A percentile compares a stretch with the other conserved stretches of the same genome.
phyloP scores from a whole-genome alignment of 805 yeast genomes.

The Metschnikowia anglica region DNA sequence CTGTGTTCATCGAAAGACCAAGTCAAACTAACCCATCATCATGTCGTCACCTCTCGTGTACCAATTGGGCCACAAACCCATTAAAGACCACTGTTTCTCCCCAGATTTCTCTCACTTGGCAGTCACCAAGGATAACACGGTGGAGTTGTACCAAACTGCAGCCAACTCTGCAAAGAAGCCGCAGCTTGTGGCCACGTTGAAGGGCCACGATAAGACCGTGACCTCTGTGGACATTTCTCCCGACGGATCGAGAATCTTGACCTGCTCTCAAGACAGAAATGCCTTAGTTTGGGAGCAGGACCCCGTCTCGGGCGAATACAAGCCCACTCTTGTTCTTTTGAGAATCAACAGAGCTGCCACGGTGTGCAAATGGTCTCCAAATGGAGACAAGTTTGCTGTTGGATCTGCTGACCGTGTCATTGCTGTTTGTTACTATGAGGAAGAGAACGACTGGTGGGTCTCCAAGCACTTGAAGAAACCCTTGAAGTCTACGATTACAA shows the following conservation, averaged over 20 bases:
- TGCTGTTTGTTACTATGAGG: conserved; percentile 95
- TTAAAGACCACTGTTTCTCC: conserved; percentile 88
- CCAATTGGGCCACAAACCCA: conserved; percentile 78
- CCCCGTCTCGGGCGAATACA: conserved; percentile 54
- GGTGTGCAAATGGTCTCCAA: conserved; percentile 90
- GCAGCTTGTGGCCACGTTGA: conserved; percentile 59
- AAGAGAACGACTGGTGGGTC: conserved; percentile 99
- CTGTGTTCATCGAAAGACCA: conserved; percentile 11
- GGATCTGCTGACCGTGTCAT: conserved; percentile 93
- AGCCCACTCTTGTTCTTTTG: conserved; percentile 88
- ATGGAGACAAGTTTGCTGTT: conserved; percentile 93
- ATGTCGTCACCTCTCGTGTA: conserved; percentile 40
- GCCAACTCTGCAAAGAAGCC: conserved; percentile 49
- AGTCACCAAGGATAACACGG: conserved; percentile 73
- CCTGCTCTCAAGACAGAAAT: conserved; percentile 96
- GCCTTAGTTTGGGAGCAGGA: conserved; percentile 92
- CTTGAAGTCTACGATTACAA: conserved; percentile 79
- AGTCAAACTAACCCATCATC: background rate
- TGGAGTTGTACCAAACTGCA: conserved; percentile 65
- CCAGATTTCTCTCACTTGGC: conserved; percentile 66
- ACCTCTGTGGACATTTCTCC: conserved; percentile 91
- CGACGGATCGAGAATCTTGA: conserved; percentile 81
- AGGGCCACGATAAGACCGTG: conserved; percentile 89
- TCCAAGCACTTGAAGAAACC: conserved; percentile 96
- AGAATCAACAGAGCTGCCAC: conserved; percentile 97